Conservation (phyloP, 768 basidiomycete species). For the Cystofilobasidium bisporidii region DNA sequence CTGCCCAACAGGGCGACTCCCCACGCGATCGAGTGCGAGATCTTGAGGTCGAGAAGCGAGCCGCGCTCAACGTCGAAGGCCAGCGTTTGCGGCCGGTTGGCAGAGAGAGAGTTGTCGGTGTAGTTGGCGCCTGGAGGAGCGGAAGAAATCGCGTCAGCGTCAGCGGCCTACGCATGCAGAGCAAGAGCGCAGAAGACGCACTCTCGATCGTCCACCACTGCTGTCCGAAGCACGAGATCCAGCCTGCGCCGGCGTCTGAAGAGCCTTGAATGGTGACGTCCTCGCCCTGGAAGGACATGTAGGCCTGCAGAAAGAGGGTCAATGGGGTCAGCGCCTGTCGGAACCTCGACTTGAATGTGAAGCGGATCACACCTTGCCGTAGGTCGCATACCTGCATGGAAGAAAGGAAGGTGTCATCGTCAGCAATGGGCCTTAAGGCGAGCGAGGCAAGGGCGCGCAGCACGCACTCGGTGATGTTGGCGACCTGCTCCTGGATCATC, state of each 20-base stretch:
- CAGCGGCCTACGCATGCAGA: too few species aligned
- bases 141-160: too few species aligned
- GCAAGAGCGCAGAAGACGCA: too few species aligned
- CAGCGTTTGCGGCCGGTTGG: conserved; percentile 4
- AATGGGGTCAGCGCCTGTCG: not conserved
- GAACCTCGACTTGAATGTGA: not conserved
- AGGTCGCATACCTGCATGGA: not conserved
- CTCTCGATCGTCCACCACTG: conserved; percentile 11
- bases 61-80: not conserved
- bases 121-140: not conserved
- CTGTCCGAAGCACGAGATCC: not conserved
- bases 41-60: conserved; percentile 11
- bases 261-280: conserved; percentile 9
- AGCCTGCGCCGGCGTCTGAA: not conserved
- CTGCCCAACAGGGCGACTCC: not conserved
- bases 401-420: too few species aligned
- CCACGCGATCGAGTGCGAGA: not conserved
- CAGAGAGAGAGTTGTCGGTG: not conserved
- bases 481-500: conserved; percentile 1
- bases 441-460: not conserved
- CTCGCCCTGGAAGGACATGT: conserved; percentile 9
- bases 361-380: conserved; percentile 1
- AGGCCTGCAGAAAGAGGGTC: not conserved
- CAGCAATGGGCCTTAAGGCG: not conserved
- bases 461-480: conserved; percentile 1